Evolutionary conservation across 1,139 yeast genomes (phyloP), one percentile per base, ranked within the genome.

Genomic region (Yamadazyma siamensis): DNA sequence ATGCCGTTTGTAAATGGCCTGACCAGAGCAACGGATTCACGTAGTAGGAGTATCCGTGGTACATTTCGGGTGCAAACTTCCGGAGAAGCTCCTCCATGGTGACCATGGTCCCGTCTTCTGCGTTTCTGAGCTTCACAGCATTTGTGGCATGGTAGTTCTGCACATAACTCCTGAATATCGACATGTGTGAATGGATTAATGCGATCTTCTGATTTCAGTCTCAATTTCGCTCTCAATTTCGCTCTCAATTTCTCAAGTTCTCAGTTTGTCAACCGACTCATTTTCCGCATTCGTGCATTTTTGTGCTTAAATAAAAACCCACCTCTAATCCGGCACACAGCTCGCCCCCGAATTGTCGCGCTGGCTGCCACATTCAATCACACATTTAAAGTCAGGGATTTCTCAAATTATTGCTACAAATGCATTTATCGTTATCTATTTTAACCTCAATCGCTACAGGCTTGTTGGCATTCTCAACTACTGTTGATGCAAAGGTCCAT

Each of bases 401-500:
- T n/a, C n/a, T n/a, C n/a, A n/a, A n/a, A n/a, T n/a, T n/a, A n/a
- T n/a, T n/a, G n/a, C n/a, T n/a, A n/a, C n/a, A n/a, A n/a, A 42
- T 42, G 46, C 46, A 39, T 25, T 36, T 41, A 21, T 39, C 43
- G 13, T 33, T 31, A 23, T 23, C 27, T 17, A 27, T 35, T 9
- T 42, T 43, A 25, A 49, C 73, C 26, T 44, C 85, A 21, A 59
- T 81, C 37, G 83, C 83, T 32, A 53, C 77, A 24, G 65, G 77
- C 30, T 56, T 79, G 27, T 51, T 74, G 35, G 64, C 72, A 12
- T 51, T 74, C 29, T 56, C 71, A 16, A 8, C 32, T 3, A 43
- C 59, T 6, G 64, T 51, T 13, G 77, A 79, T 27, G 94, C 85
- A 34, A 79, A 75, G 42, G 71, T 73, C 23, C 83, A 76, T 54